Evolutionary conservation across 2,329 filamentous ascomycete species (phyloP).

Genomic region (Colletotrichum truncatum): DNA sequence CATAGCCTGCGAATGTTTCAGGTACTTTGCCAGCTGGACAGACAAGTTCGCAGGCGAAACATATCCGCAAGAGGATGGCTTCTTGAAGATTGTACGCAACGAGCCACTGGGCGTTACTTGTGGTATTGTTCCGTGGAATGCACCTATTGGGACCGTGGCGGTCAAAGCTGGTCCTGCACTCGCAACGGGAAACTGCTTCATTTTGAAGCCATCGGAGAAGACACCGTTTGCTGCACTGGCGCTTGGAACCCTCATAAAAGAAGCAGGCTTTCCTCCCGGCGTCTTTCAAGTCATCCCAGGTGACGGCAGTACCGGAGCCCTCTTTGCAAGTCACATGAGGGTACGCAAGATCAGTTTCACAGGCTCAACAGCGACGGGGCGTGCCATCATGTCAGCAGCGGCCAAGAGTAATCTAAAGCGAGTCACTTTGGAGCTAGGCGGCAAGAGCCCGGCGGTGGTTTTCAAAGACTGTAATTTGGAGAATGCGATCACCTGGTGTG

Average conservation of each 20-base stretch:
- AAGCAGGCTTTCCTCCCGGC: conserved; percentile 54
- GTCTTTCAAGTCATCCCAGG: conserved; percentile 53
- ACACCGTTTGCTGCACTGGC: conserved; percentile 47
- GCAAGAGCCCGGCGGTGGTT: conserved; percentile 73
- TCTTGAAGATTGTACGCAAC: conserved; percentile 48
- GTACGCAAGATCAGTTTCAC: conserved; percentile 73
- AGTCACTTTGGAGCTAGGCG: conserved; percentile 78
- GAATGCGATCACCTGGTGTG: conserved; percentile 57
- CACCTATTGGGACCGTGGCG: conserved; percentile 44
- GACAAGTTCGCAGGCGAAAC: conserved; percentile 36
- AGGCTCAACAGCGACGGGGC: conserved; percentile 73
- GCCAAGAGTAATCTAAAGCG: conserved; percentile 72
- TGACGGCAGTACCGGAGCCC: conserved; percentile 43
- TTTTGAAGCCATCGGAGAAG: conserved; percentile 55
- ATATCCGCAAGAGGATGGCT: conserved; percentile 50
- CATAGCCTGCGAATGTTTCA: conserved; percentile 47
- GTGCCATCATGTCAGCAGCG: conserved; percentile 71
- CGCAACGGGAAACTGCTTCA: conserved; percentile 53
- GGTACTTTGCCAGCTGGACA: conserved; percentile 36
- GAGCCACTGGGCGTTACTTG: conserved; percentile 38
- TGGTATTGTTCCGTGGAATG: conserved; percentile 51
- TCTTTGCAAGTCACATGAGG: conserved; percentile 38
- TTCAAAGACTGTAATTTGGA: conserved; percentile 73
- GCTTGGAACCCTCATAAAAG: conserved; percentile 44
- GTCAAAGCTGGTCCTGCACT: conserved; percentile 53